phyloP scores from a whole-genome alignment of 2,329 filamentous ascomycete genomes.

The Rugonectria rugulosa region DNA sequence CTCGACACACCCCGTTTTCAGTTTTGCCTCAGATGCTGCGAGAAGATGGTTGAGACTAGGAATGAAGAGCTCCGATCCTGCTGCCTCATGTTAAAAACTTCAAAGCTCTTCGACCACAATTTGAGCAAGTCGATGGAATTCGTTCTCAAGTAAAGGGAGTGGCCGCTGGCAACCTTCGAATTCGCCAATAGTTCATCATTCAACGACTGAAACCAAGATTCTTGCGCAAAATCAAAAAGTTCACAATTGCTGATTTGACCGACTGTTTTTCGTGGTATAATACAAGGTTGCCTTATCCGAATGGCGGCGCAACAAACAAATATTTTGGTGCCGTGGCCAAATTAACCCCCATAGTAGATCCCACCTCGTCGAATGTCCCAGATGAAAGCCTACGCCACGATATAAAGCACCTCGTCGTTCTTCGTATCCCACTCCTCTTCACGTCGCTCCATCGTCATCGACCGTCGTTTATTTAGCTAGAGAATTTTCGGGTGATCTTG shows the following conservation, averaged over 20 bases:
- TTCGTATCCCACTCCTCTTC: conserved; percentile 6
- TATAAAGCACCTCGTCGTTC: conserved; percentile 27
- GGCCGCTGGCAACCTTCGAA: no score
- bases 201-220: not conserved
- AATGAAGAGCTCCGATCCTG: no score
- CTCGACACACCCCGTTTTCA: no score
- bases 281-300: conserved; percentile 41
- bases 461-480: conserved; percentile 55
- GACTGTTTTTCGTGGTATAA: conserved; percentile 42
- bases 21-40: no score
- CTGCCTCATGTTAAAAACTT: no score
- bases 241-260: conserved; percentile 35
- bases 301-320: conserved; percentile 40
- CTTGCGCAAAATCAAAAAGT: conserved; percentile 34
- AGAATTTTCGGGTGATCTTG: conserved; percentile 92
- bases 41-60: no score
- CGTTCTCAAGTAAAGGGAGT: no score
- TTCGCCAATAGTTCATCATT: no score
- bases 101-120: no score
- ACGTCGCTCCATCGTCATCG: conserved; percentile 16
- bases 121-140: no score
- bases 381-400: conserved; percentile 33
- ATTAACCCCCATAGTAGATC: conserved; percentile 37
- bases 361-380: conserved; percentile 32
- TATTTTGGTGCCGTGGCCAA: conserved; percentile 35